Evolutionary conservation across 352 stramenopile species (phyloP).

Genomic region (Globisporangium takayamanum): DNA sequence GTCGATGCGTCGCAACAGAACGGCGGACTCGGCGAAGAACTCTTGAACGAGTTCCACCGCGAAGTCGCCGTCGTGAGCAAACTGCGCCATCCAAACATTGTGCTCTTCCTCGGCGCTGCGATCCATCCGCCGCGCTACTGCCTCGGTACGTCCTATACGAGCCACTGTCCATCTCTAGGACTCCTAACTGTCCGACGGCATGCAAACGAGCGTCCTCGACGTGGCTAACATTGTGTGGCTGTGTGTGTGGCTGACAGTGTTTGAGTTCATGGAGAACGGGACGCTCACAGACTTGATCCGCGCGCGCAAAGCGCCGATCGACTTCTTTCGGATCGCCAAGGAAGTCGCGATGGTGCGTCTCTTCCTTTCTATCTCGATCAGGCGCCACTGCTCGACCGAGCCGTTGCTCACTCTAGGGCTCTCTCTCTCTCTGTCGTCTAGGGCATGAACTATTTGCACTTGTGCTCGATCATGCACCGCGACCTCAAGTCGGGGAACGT

Average conservation of each 20-base stretch:
- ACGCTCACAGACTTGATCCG: constrained; percentile 81
- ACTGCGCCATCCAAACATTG: constrained; percentile 81
- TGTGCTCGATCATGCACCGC: constrained; percentile 92
- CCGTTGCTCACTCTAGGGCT: background rate
- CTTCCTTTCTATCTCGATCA: background rate
- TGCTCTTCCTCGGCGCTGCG: constrained; percentile 77
- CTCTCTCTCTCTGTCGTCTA: constrained; percentile 7
- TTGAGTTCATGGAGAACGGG: constrained; percentile 87
- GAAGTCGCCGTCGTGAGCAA: constrained; percentile 83
- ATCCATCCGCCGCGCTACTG: constrained; percentile 78
- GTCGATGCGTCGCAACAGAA: constrained; percentile 72
- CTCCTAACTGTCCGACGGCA: background rate
- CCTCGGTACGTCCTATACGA: constrained; percentile 34
- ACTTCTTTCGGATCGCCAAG: constrained; percentile 73
- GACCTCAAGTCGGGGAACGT: constrained; percentile 96
- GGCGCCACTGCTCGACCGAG: background rate
- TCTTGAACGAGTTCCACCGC: constrained; percentile 83
- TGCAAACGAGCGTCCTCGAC: background rate
- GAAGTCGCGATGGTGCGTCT: constrained; percentile 72
- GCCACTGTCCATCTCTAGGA: background rate
- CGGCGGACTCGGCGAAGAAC: constrained; percentile 53
- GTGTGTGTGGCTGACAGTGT: constrained; percentile 32
- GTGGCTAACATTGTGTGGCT: background rate
- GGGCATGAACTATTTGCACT: constrained; percentile 94
- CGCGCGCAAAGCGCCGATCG: constrained; percentile 49